Evolutionary conservation across 805 yeast genomes (phyloP).

Genomic region (Suhomyces faveliae): DNA sequence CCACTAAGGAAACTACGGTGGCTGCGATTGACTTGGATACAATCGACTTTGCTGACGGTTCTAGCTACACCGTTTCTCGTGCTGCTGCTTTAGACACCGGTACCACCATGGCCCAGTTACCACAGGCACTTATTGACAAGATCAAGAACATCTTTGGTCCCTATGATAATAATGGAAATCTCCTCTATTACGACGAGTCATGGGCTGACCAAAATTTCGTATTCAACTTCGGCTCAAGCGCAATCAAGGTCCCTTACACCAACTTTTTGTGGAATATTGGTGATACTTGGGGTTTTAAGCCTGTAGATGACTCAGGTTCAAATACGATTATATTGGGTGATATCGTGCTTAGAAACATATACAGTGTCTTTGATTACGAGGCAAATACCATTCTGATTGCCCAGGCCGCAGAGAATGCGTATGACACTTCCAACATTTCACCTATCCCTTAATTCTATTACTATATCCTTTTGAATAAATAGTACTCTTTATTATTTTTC

Average conservation of each 20-base stretch:
- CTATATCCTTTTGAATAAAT: no score
- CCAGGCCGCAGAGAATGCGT: background rate
- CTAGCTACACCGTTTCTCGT: background rate
- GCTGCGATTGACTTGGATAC: background rate
- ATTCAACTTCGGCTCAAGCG: conserved; percentile 2
- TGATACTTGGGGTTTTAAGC: background rate
- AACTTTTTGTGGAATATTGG: background rate
- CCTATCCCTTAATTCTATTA: no score
- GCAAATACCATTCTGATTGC: background rate
- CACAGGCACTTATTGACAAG: background rate
- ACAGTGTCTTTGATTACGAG: background rate
- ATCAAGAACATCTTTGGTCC: background rate
- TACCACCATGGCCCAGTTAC: conserved; percentile 4
- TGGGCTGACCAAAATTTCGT: background rate
- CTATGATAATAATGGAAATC: background rate
- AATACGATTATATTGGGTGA: background rate
- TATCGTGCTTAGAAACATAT: background rate
- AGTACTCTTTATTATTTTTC: no score
- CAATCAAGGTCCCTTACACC: conserved; percentile 3
- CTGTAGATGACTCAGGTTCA: background rate
- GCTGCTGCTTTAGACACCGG: conserved; percentile 18
- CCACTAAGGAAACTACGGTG: background rate
- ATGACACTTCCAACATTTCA: background rate
- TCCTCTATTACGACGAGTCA: background rate
- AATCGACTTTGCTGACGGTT: background rate